Percentiles rank a stretch among this genome's conserved stretches.
These are phyloP conservation scores for Penicillium sclerotigenum DNA, from an alignment of 2,329 filamentous ascomycete species.

Conservation along the genomic window DNA sequence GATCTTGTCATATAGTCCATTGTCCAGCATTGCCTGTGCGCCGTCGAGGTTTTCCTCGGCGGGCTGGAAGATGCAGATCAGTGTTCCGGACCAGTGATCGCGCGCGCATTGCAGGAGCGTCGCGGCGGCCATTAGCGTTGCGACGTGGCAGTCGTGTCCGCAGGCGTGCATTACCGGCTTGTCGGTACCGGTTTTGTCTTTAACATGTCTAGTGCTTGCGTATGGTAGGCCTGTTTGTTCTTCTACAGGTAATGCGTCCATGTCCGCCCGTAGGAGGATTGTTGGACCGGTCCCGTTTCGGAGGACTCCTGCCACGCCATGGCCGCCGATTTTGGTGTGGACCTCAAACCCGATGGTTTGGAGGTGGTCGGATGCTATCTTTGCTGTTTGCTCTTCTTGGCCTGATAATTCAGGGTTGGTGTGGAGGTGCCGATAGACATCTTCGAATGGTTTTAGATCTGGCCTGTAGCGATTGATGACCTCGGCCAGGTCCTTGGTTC, in stretches of 20 bases:
- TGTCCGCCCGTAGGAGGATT: constrained; percentile 59
- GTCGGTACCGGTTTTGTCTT: constrained; percentile 47
- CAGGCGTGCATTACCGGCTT: constrained; percentile 66
- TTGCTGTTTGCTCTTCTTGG: constrained; percentile 53
- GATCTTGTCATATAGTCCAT: constrained; percentile 54
- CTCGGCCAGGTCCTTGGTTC: not conserved
- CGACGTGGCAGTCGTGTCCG: constrained; percentile 65
- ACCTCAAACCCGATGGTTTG: constrained; percentile 43
- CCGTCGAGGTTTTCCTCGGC: constrained; percentile 60
- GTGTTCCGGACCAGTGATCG: constrained; percentile 55
- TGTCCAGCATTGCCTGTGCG: constrained; percentile 58
- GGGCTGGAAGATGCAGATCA: constrained; percentile 62
- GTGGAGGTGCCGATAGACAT: constrained; percentile 57
- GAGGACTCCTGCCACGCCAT: constrained; percentile 57
- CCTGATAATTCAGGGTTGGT: constrained; percentile 55
- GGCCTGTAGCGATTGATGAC: constrained; percentile 41
- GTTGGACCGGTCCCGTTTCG: constrained; percentile 55
- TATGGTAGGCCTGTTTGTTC: constrained; percentile 57
- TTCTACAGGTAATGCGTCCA: constrained; percentile 58
- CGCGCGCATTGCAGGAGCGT: constrained; percentile 46
- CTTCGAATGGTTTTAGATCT: constrained; percentile 46
- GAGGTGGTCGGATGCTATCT: constrained; percentile 45
- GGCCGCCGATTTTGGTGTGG: constrained; percentile 54
- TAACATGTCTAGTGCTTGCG: constrained; percentile 48
- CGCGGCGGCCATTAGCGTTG: constrained; percentile 55